phyloP scores from a whole-genome alignment of 2,329 filamentous ascomycete species.

The Pyrenophora seminiperda region DNA sequence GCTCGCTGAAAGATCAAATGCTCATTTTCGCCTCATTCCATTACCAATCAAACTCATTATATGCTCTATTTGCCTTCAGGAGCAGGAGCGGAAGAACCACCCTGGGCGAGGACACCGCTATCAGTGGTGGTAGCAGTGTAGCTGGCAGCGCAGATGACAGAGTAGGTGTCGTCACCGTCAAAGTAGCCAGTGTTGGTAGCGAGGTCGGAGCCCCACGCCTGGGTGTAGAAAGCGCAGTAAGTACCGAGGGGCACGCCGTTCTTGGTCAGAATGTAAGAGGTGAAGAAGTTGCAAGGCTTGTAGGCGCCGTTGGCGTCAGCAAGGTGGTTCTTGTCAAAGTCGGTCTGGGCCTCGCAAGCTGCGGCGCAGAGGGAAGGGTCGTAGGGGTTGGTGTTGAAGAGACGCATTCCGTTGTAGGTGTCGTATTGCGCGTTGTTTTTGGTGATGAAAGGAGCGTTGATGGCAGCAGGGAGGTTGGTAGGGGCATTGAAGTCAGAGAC shows the following conservation, averaged over 20 bases:
- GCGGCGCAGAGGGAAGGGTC: conserved; percentile 40
- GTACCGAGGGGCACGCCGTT: conserved; percentile 45
- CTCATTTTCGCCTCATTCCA: not conserved
- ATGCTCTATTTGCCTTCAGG: not conserved
- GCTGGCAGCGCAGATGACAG: conserved; percentile 10
- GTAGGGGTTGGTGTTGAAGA: conserved; percentile 38
- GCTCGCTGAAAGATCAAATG: not conserved
- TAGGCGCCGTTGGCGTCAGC: conserved; percentile 35
- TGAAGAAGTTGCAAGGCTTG: conserved; percentile 48
- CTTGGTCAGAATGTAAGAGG: conserved; percentile 46
- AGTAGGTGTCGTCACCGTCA: conserved; percentile 14
- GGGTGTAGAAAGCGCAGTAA: conserved; percentile 42
- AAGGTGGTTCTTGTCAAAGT: conserved; percentile 39
- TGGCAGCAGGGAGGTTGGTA: conserved; percentile 26
- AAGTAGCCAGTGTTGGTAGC: conserved; percentile 34
- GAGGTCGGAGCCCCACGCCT: conserved; percentile 18
- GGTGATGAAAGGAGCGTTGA: conserved; percentile 30
- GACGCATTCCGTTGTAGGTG: conserved; percentile 37
- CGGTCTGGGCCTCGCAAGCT: conserved; percentile 44
- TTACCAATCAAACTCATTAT: not conserved
- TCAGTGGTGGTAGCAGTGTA: conserved; percentile 11
- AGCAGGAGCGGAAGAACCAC: not conserved
- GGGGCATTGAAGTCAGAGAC: conserved; percentile 27
- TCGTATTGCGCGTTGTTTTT: conserved; percentile 20
- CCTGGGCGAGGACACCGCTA: conserved; percentile 3